Percentiles rank a stretch among this genome's conserved stretches.
phyloP scores from a whole-genome alignment of 768 basidiomycete species.

The Coprinellus aureogranulatus region DNA sequence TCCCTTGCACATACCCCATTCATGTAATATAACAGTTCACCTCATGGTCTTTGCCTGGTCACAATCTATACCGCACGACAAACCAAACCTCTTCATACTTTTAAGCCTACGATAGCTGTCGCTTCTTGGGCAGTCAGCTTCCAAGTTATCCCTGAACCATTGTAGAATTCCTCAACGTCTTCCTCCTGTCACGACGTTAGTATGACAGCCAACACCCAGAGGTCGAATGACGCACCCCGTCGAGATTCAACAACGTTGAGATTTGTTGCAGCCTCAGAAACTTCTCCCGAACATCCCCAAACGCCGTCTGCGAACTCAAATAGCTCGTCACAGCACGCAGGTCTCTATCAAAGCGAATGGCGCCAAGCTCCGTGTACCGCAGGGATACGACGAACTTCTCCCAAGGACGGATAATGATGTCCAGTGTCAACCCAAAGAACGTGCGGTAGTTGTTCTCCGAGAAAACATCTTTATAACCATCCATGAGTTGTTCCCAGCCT shows the following conservation, averaged over 20 bases:
- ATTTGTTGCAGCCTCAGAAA: conserved; percentile 92
- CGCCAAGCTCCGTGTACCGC: conserved; percentile 93
- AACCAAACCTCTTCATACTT: too few relatives aligned
- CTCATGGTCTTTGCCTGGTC: too few relatives aligned
- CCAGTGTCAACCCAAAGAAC: conserved; percentile 83
- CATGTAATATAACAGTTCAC: too few relatives aligned
- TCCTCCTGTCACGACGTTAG: conserved; percentile 61
- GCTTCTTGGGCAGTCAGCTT: conserved; percentile 77
- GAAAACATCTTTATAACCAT: conserved; percentile 88
- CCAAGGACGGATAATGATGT: conserved; percentile 91
- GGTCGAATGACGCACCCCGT: conserved; percentile 48
- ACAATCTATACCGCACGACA: too few relatives aligned
- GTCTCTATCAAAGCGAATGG: conserved; percentile 92
- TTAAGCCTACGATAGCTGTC: conserved; percentile 58
- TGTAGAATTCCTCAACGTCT: conserved; percentile 92
- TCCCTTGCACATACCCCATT: too few relatives aligned
- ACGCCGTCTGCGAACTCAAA: conserved; percentile 83
- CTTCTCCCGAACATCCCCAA: conserved; percentile 90
- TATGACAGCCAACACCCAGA: conserved; percentile 9
- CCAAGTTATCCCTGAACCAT: conserved; percentile 89
- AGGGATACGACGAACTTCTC: conserved; percentile 81
- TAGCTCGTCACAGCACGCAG: conserved; percentile 79
- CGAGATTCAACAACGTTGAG: conserved; percentile 86
- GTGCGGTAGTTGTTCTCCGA: conserved; percentile 85
- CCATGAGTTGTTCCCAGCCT: conserved; percentile 80